These are phyloP conservation scores for Trichoderma sp. DNA, from an alignment of 2,329 filamentous ascomycete species.

Conservation along the genomic window DNA sequence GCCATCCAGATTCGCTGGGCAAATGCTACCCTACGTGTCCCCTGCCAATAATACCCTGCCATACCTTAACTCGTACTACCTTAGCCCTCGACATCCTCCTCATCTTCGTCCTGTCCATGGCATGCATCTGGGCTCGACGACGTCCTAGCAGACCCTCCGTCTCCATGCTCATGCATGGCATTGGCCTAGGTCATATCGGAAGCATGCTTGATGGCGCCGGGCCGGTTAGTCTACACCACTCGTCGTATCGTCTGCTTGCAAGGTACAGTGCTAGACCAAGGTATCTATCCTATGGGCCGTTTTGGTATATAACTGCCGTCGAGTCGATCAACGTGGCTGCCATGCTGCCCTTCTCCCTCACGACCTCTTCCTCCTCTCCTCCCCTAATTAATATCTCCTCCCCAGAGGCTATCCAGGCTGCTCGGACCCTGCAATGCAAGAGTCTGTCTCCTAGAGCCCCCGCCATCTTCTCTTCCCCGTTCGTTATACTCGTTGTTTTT, in stretches of 20 bases:
- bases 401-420: neutral
- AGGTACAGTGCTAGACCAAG: neutral
- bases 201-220: slow-evolving; percentile 21
- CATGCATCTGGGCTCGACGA: slow-evolving; percentile 24
- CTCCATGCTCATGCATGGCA: slow-evolving; percentile 39
- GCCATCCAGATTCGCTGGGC: slow-evolving; percentile 4
- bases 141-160: slow-evolving; percentile 29
- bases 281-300: neutral
- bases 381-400: neutral
- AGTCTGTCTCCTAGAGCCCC: slow-evolving; percentile 9
- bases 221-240: slow-evolving; percentile 12
- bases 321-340: slow-evolving; percentile 9
- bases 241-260: neutral
- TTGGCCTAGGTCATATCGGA: slow-evolving; percentile 28
- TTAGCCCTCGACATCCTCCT: neutral
- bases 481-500: neutral
- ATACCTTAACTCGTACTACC: neutral
- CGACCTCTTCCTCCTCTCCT: slow-evolving; percentile 11
- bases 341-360: slow-evolving; percentile 10
- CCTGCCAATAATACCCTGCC: neutral
- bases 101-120: slow-evolving; percentile 15
- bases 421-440: neutral
- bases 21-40: slow-evolving; percentile 7
- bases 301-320: slow-evolving; percentile 17
- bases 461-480: neutral